Conservation (phyloP, 352 stramenopile genomes). For the Phytophthora podocarpi region DNA sequence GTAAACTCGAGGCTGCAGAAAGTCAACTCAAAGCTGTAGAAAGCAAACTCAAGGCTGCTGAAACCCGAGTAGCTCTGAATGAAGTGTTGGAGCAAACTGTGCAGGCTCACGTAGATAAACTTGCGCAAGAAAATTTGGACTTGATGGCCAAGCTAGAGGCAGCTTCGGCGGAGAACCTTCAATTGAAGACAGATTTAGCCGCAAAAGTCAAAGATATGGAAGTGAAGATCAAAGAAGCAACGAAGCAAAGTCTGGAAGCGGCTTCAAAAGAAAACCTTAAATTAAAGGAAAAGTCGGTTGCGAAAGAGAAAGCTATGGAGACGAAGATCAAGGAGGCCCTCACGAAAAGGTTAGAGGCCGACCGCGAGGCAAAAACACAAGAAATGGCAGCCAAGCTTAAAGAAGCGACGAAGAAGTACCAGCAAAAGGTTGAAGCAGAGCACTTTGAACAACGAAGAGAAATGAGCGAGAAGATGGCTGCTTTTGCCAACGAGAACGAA, state of each 20-base stretch:
- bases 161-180: slow-evolving; percentile 23
- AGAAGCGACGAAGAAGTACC: slow-evolving; percentile 35
- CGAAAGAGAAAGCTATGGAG: slow-evolving; percentile 23
- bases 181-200: slow-evolving; percentile 31
- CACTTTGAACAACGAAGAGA: slow-evolving; percentile 39
- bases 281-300: slow-evolving; percentile 20
- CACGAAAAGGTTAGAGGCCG: slow-evolving; percentile 22
- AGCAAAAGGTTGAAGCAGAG: slow-evolving; percentile 42
- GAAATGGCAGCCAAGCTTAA: slow-evolving; percentile 31
- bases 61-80: slow-evolving; percentile 7
- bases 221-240: slow-evolving; percentile 15
- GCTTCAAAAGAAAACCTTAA: slow-evolving; percentile 3
- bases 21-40: slow-evolving; percentile 11
- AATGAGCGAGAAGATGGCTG: slow-evolving; percentile 45
- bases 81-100: slow-evolving; percentile 18
- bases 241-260: slow-evolving; percentile 17
- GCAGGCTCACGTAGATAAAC: slow-evolving; percentile 17
- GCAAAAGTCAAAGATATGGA: slow-evolving; percentile 24
- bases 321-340: slow-evolving; percentile 25
- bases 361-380: slow-evolving; percentile 12
- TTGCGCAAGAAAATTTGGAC: slow-evolving; percentile 33
- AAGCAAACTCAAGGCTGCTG: slow-evolving; percentile 13
- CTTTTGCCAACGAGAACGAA: slow-evolving; percentile 32
- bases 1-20: slow-evolving; percentile 7
- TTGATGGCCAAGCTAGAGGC: slow-evolving; percentile 32